A percentile compares a stretch with the other conserved stretches of the same genome.
phyloP scores from a whole-genome alignment of 2,329 filamentous ascomycete species.

The Domatiomyces catenatus region DNA sequence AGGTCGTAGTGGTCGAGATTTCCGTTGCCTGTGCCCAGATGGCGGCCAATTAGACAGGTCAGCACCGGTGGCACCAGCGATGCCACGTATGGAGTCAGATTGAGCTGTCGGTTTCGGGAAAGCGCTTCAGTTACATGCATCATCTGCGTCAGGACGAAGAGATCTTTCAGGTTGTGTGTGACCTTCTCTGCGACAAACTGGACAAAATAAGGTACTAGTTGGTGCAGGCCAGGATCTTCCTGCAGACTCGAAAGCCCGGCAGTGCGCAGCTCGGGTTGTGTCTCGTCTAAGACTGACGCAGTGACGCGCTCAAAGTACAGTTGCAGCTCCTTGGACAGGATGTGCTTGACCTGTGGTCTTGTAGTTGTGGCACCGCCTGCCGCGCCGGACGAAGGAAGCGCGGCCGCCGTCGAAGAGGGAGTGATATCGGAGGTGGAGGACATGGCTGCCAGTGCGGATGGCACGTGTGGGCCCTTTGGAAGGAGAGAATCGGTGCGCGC shows the following conservation, averaged over 20 bases:
- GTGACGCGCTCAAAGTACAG: slow-evolving; percentile 96
- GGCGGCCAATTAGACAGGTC: slow-evolving; percentile 76
- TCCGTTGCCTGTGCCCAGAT: slow-evolving; percentile 47
- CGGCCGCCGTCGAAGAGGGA: neutral
- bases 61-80: slow-evolving; percentile 71
- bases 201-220: slow-evolving; percentile 90
- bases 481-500: slow-evolving; percentile 59
- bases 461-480: slow-evolving; percentile 46
- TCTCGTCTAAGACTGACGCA: slow-evolving; percentile 72
- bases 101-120: slow-evolving; percentile 67
- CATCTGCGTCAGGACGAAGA: slow-evolving; percentile 78
- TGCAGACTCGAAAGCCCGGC: slow-evolving; percentile 74
- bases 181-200: slow-evolving; percentile 94
- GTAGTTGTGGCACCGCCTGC: slow-evolving; percentile 47
- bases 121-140: slow-evolving; percentile 79
- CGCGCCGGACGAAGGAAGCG: neutral
- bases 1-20: slow-evolving; percentile 56
- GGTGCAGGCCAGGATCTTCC: slow-evolving; percentile 83
- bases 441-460: slow-evolving; percentile 55
- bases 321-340: slow-evolving; percentile 87
- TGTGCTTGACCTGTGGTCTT: slow-evolving; percentile 87
- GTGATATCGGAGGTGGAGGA: neutral
- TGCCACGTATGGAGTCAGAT: slow-evolving; percentile 52
- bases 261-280: slow-evolving; percentile 69
- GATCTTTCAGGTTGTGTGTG: slow-evolving; percentile 79